Percentiles rank a stretch among this genome's conserved stretches.
phyloP scores from a whole-genome alignment of 495 filamentous ascomycete species.

The Penicillium crystallinum region DNA sequence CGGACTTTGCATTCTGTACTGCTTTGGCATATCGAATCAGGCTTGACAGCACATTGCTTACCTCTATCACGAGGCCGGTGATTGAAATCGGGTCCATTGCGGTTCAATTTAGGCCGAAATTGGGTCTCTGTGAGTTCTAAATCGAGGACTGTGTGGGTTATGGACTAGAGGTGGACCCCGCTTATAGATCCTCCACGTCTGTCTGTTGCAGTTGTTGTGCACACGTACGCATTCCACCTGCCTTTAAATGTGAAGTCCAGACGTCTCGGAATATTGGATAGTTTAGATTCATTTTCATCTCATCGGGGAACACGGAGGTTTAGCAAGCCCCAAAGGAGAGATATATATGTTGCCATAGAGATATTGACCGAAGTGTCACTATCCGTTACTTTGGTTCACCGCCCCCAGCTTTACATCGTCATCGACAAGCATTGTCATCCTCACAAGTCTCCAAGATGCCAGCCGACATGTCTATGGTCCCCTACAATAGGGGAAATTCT shows the following conservation, averaged over 20 bases:
- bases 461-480: constrained; percentile 45
- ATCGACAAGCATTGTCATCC: constrained; percentile 3
- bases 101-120: not conserved
- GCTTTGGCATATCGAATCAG: constrained; percentile 19
- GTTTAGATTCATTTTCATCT: not conserved
- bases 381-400: not conserved
- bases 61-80: constrained; percentile 12
- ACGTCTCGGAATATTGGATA: not conserved
- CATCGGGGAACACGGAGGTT: not conserved
- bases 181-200: not conserved
- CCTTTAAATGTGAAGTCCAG: not conserved
- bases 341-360: not conserved
- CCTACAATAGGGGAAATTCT: constrained; percentile 41
- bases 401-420: constrained; percentile 6
- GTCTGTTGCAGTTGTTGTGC: not conserved
- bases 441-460: constrained; percentile 27
- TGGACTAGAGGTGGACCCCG: not conserved
- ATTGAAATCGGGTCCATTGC: constrained; percentile 21
- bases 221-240: not conserved
- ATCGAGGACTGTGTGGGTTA: not conserved
- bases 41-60: constrained; percentile 10
- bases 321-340: not conserved
- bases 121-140: not conserved
- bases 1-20: constrained; percentile 12
- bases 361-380: not conserved